Base-by-base conservation (phyloP, 1,284 basidiomycete species). In the Leccinum olivaceoglutinosum region DNA sequence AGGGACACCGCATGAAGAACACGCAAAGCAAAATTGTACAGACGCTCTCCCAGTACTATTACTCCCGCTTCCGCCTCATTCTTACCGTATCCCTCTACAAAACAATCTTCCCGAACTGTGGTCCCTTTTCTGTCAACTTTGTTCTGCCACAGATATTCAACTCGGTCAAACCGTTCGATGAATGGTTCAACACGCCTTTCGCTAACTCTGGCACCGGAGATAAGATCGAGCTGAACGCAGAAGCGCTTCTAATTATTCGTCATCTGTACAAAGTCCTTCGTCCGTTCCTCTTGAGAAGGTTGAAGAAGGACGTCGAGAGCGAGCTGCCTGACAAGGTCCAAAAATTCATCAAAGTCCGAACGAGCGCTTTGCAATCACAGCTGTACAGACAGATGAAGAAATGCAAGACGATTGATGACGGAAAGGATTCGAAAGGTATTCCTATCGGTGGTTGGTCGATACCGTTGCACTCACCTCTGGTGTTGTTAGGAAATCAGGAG, bases 181-280 rank as follows among this genome's bases (percentile, higher is more conserved):
- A 99, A 75, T 99, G 97, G 97, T 99, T 99, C 84, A 99, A 99
- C 79, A 98, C 96, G 2, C 97, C 97, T 0, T 99, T 99, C 70
- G 96, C 97, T 66, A 98, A 96, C 78, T 95, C 96, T 16, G 96
- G 97, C 41, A 90, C 91, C 0, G 90, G 90, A 21, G 96, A 99
- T 78, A 97, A 96, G 84, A 98, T 99, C 76, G 95, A 98, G 82
- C 79, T 99, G 80, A 98, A 97, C 79, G 97, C 99, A 91, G 97
- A 99, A 92, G 97, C 99, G 81, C 82, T 99, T 60, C 90, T 99
- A 62, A 95, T 99, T 73, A 97, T 99, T 76, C 90, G 96, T 69
- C 96, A 97, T 76, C 79, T 99, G 73, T 97, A 99, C 76, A 99
- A 99, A 81, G 96, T 99, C 70, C 84, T 99, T 29, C 88, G 96